A percentile compares a stretch with the other conserved stretches of the same genome.
Conservation (phyloP, 2,329 filamentous ascomycete genomes). For the Fusarium musae region DNA sequence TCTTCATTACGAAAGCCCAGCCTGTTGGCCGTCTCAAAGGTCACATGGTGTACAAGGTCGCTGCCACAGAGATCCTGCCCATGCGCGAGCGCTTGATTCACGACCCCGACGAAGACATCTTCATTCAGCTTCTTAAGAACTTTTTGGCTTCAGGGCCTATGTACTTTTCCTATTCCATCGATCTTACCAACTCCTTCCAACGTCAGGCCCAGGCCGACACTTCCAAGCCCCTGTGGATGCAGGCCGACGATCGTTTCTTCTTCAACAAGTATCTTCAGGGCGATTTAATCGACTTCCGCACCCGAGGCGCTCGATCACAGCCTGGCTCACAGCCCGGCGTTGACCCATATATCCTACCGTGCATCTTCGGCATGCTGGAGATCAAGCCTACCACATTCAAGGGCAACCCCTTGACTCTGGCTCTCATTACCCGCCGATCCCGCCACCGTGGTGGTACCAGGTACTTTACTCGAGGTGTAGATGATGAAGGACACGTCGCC, state of each 20-base stretch:
- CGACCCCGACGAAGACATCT: slow-evolving; percentile 94
- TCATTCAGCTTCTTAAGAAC: slow-evolving; percentile 82
- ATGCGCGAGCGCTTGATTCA: slow-evolving; percentile 91
- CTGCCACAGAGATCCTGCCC: slow-evolving; percentile 91
- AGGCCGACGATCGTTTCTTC: slow-evolving; percentile 97
- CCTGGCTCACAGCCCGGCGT: slow-evolving; percentile 77
- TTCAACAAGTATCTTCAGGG: slow-evolving; percentile 96
- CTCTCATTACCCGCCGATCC: slow-evolving; percentile 88
- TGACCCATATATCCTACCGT: slow-evolving; percentile 93
- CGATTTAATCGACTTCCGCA: slow-evolving; percentile 90
- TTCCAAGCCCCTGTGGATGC: slow-evolving; percentile 83
- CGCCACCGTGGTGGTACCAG: slow-evolving; percentile 89
- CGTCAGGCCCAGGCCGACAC: slow-evolving; percentile 83
- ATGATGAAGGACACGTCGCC: slow-evolving; percentile 93
- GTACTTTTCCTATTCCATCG: slow-evolving; percentile 98
- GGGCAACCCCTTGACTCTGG: slow-evolving; percentile 82
- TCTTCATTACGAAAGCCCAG: slow-evolving; percentile 94
- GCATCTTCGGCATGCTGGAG: slow-evolving; percentile 96
- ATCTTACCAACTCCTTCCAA: slow-evolving; percentile 97
- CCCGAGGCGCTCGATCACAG: slow-evolving; percentile 68
- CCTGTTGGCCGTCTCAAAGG: slow-evolving; percentile 92
- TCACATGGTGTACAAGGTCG: slow-evolving; percentile 94
- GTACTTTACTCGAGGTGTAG: slow-evolving; percentile 94
- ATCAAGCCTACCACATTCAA: slow-evolving; percentile 90
- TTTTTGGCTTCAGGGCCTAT: slow-evolving; percentile 87